Evolutionary conservation across 164 flowering plant species (phyloP).

Genomic region (Tinospora cordifolia): DNA sequence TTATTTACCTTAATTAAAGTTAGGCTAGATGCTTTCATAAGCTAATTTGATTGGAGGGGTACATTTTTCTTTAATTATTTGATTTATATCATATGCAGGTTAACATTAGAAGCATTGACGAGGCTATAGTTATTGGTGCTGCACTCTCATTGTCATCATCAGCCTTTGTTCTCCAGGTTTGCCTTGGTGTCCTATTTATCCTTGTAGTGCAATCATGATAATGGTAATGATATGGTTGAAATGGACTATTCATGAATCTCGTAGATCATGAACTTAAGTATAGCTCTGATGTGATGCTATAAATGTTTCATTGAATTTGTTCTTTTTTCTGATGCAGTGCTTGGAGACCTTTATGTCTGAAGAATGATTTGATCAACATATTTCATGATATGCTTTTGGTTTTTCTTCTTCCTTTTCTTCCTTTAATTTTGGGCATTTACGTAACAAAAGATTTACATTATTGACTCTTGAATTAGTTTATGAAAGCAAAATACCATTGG

Average conservation of each 20-base stretch:
- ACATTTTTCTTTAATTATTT: background rate
- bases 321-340: background rate
- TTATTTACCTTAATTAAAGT: background rate
- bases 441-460: no score
- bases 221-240: background rate
- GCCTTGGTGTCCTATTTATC: constrained; percentile 3
- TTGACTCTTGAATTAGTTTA: no score
- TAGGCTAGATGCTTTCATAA: background rate
- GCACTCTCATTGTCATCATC: constrained; percentile 98
- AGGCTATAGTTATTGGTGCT: constrained; percentile 95
- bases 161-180: constrained; percentile 97
- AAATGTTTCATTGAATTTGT: background rate
- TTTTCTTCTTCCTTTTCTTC: no score
- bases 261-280: background rate
- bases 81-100: constrained; percentile 46
- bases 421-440: no score
- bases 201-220: background rate
- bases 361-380: background rate
- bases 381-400: no score
- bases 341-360: background rate
- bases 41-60: background rate
- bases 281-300: background rate
- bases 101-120: constrained; percentile 91
- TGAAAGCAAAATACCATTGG: no score
- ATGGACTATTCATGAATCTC: background rate